Base-by-base conservation (phyloP, 805 yeast genomes). In the Saturnispora diversa region DNA sequence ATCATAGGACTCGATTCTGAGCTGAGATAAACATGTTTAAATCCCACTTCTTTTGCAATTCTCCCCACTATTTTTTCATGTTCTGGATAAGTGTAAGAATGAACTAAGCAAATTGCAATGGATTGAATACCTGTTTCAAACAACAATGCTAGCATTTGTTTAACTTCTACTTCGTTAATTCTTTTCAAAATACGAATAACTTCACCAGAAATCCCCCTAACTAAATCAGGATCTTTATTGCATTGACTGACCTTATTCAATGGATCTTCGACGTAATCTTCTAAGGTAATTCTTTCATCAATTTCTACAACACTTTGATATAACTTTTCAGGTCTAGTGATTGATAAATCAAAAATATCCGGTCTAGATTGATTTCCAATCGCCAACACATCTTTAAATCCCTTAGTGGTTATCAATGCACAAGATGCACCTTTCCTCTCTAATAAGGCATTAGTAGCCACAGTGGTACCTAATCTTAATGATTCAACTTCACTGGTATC, bases 331-430 rank as follows among this genome's bases (percentile, higher is more conserved):
- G 87, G 79, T 52, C 80, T 84, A 37, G 69, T 65, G 33, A 88
- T 84, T 5, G 83, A 72, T 48, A 90, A 65, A 51, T 87, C 95
- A 54, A 90, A 90, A 39, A 90, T 86, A 50, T 79, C 70, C 2
- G 97, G 97, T 52, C 97, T 70, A 2, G 95, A 75, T 58, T 90
- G 97, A 54, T 85, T 87, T 2, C 97, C 97, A 50, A 90, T 88
- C 2, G 68, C 61, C 45, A 90, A 65, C 29, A 84, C 77, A 54
- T 90, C 97, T 50, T 75, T 75, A 62, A 86, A 90, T 0, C 97
- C 98, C 52, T 77, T 81, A 12, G 97, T 84, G 2, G 94, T 86
- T 5, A 88, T 60, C 44, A 90, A 68, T 2, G 92, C 94, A 50
- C 94, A 88, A 24, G 77, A 65, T 43, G 87, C 94, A 38, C 97